Evolutionary conservation across 2,329 filamentous ascomycete genomes (phyloP), one percentile per base, ranked within the genome.

Genomic region (Colletotrichum sp.): DNA sequence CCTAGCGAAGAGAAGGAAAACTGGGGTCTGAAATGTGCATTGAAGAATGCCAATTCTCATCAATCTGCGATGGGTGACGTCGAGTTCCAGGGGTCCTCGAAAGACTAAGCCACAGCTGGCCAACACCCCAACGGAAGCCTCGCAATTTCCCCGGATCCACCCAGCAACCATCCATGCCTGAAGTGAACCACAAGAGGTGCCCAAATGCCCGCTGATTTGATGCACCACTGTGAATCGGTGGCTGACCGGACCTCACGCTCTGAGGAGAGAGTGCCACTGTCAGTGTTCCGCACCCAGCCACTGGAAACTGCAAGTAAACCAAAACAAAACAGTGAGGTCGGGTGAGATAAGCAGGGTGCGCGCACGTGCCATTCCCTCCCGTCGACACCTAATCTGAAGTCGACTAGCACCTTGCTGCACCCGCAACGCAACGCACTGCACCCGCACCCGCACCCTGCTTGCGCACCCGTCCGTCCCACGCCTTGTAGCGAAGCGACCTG

Each of bases 131-230:
- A 65, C 55, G 39, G 34, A 59, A 48, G 32, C 22, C 57, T 57
- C 39, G 74, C 34, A 76, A 74, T 76, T 76, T 74, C 74, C 74
- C 74, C 74, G 22, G 70, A 66, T 74, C 69, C 74, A 76, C 65
- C 66, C 16, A 32, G 55, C 32, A 62, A n/a, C 67, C 30, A 57
- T 52, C 44, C 44, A 52, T 52, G 44, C 44, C 44, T 52, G 10
- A 52, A 52, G 44, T 66, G 28, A 75, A 62, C 72, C 72, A 62
- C 71, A 63, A 36, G 36, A 66, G 36, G 44, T 57, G 28, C 59
- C 18, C 22, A 8, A 36, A n/a, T 36, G 30, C n/a, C 10, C 6
- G n/a, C n/a, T 22, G 44, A 22, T n/a, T 48, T 22, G 44, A 22
- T 22, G 44, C 44, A 22, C 44, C 18, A 48, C 44, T 48, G 44